Conservation (phyloP, 108 stramenopile species). For the Cyclotella sp. region DNA sequence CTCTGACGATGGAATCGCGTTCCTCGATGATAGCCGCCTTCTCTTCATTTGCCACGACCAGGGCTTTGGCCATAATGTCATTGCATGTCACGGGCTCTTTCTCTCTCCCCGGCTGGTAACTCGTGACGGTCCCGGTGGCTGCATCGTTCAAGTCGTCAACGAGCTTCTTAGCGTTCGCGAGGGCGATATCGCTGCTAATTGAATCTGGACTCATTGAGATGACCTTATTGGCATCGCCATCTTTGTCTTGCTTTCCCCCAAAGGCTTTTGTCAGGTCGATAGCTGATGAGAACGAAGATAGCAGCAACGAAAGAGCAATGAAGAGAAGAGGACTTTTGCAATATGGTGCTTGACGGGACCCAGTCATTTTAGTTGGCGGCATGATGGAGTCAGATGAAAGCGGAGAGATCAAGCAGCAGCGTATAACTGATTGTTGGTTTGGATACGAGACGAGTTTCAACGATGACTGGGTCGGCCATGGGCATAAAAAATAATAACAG, state of each 20-base stretch:
- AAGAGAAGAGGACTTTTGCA: neutral
- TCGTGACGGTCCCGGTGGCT: conserved; percentile 44
- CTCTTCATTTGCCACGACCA: conserved; percentile 57
- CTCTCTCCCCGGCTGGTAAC: conserved; percentile 36
- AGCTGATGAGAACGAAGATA: neutral
- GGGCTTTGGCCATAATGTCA: conserved; percentile 54
- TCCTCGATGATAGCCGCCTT: conserved; percentile 47
- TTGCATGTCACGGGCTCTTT: conserved; percentile 54
- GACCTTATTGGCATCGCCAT: neutral
- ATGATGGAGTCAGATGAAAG: too few species aligned
- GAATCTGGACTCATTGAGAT: neutral
- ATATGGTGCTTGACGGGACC: too few species aligned
- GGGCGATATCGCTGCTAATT: conserved; percentile 11
- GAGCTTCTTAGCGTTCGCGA: conserved; percentile 42
- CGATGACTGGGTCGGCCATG: too few species aligned
- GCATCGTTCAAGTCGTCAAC: conserved; percentile 49
- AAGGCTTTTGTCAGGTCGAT: conserved; percentile 23
- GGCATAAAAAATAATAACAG: too few species aligned
- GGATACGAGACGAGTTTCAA: too few species aligned
- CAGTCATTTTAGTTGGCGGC: too few species aligned
- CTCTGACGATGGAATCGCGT: conserved; percentile 43
- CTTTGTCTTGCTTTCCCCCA: conserved; percentile 6
- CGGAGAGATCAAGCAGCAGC: too few species aligned
- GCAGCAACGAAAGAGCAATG: neutral
- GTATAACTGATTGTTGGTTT: too few species aligned